A percentile compares a stretch with the other conserved stretches of the same genome.
Evolutionary conservation across 2,329 filamentous ascomycete species (phyloP).

Genomic region (Aspergillus brunneoviolaceus): DNA sequence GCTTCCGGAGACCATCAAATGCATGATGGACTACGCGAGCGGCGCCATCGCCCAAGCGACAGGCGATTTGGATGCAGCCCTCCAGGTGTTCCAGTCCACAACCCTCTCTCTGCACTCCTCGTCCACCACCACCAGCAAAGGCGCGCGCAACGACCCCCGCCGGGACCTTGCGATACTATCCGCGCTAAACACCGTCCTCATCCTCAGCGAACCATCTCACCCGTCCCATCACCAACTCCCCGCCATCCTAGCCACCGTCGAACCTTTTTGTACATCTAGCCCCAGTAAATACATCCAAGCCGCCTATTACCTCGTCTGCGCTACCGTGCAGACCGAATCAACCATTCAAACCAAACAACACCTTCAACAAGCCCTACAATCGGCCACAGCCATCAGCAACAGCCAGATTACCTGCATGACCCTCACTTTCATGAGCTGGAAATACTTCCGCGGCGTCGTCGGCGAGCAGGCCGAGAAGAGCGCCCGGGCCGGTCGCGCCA

Average conservation of each 20-base stretch:
- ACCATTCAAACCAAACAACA: conserved; percentile 77
- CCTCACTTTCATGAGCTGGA: conserved; percentile 79
- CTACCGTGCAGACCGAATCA: conserved; percentile 64
- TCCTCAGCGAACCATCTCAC: conserved; percentile 64
- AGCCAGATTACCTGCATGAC: conserved; percentile 78
- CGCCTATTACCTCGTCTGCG: conserved; percentile 73
- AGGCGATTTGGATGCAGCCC: conserved; percentile 68
- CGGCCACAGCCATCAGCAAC: conserved; percentile 69
- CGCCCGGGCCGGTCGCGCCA: conserved; percentile 65
- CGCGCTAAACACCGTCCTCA: conserved; percentile 67
- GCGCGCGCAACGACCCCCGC: conserved; percentile 51
- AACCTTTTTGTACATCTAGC: conserved; percentile 66
- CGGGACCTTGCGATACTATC: conserved; percentile 65
- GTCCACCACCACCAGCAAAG: conserved; percentile 34
- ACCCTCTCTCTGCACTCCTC: conserved; percentile 54
- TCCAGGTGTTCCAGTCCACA: conserved; percentile 64
- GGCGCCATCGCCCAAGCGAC: conserved; percentile 75
- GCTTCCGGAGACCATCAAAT: conserved; percentile 44
- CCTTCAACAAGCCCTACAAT: conserved; percentile 70
- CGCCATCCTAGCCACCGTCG: conserved; percentile 63
- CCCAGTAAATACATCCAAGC: conserved; percentile 73
- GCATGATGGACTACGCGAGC: conserved; percentile 68
- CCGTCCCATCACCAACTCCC: conserved; percentile 59
- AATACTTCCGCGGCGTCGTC: conserved; percentile 78
- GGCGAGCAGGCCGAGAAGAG: conserved; percentile 79